phyloP scores from a whole-genome alignment of 257 asterid genomes.

The Petrea volubilis region DNA sequence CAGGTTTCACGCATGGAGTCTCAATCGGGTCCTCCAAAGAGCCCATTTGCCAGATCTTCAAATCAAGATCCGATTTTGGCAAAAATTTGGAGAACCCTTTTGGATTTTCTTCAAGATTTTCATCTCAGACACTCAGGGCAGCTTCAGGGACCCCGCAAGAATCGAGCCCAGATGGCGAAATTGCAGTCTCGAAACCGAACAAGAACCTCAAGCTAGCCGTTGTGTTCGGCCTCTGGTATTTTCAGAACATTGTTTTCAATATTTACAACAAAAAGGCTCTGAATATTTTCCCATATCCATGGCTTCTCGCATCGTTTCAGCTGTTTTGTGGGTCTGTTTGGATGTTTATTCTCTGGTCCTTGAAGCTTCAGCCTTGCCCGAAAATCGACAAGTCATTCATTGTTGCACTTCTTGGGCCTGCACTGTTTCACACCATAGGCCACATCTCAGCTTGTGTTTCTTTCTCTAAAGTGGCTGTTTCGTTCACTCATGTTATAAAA shows the following conservation, averaged over 20 bases:
- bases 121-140: slow-evolving; percentile 39
- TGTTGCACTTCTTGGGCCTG: slow-evolving; percentile 89
- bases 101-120: slow-evolving; percentile 36
- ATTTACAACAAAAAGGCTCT: slow-evolving; percentile 80
- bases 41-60: slow-evolving; percentile 45
- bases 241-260: slow-evolving; percentile 86
- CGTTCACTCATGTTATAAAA: slow-evolving; percentile 93
- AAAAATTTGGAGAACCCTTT: slow-evolving; percentile 35
- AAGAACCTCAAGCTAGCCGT: slow-evolving; percentile 60
- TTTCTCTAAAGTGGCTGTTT: slow-evolving; percentile 94
- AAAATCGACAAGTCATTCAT: slow-evolving; percentile 75
- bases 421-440: slow-evolving; percentile 89
- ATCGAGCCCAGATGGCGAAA: slow-evolving; percentile 61
- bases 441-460: slow-evolving; percentile 98
- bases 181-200: slow-evolving; percentile 48
- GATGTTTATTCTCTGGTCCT: slow-evolving; percentile 80
- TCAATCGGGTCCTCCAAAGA: slow-evolving; percentile 10
- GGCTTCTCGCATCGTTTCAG: slow-evolving; percentile 96
- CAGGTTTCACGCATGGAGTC: slow-evolving; percentile 17
- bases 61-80: slow-evolving; percentile 49
- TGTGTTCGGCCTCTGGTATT: slow-evolving; percentile 91
- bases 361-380: slow-evolving; percentile 76
- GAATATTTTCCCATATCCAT: slow-evolving; percentile 82
- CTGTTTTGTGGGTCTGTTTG: slow-evolving; percentile 79
- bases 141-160: slow-evolving; percentile 59